Base-by-base conservation (phyloP, 2,329 filamentous ascomycete species). In the Parastagonospora nodorum region DNA sequence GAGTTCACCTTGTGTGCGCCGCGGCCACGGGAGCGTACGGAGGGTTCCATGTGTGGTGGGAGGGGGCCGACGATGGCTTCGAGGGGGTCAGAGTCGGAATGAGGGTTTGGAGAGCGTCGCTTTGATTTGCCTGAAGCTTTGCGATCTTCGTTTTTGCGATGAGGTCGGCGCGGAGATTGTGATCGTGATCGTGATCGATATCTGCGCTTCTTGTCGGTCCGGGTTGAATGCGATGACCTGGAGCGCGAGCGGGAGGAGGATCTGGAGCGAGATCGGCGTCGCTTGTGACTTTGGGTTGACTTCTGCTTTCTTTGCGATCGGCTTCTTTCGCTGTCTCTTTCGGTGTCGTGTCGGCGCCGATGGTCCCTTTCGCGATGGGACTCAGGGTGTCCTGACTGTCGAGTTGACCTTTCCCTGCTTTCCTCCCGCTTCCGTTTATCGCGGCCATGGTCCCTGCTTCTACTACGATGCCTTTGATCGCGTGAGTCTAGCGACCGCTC, bases 21-120 rank as follows among this genome's bases (percentile, higher is more conserved):
- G n/a, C 69, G 68, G 39, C 69, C 46, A 19, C 66, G 65, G 12
- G 64, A 62, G 38, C 76, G 81, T 29, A 84, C 67, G 28, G 59
- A 57, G 29, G 68, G 64, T 31, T 68, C 58, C 4, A 74, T 75
- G 15, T 80, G 80, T 27, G 86, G 85, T 8, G 83, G 85, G 1
- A 77, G 73, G 15, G 91, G 91, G 0, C 92, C 92, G 30, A 96
- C 86, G 15, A 93, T 77, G 3, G 88, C 84, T 49, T 92, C 87
- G 3, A 92, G 75, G 1, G 89, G 87, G 67, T 95, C 90, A 0
- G 89, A 92, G 33, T 75, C 74, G 2, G 68, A 73, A n/a, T 49
- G 63, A 31, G 51, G 45, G 2, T 57, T 49, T 19, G 50, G 39
- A 12, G 64, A 53, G 28, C 50, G 58, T 42, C 30, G 54, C 31